A percentile compares a stretch with the other conserved stretches of the same genome.
phyloP scores from a whole-genome alignment of 306 rosid genomes.

The Rosa multiflora region DNA sequence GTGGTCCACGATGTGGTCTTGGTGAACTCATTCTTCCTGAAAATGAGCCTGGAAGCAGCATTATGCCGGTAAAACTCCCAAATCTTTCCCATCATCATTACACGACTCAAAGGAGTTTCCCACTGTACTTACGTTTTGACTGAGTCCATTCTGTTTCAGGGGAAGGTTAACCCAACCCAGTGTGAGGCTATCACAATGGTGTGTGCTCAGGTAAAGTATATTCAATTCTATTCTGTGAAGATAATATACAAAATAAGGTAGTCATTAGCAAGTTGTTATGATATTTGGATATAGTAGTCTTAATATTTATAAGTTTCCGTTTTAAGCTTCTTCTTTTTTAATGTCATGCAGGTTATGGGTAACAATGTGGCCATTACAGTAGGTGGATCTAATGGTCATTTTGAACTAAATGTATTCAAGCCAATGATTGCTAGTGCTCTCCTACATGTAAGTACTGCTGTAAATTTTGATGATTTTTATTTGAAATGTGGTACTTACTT shows the following conservation, averaged over 20 bases:
- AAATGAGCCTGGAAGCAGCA: constrained; percentile 99
- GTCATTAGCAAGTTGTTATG: constrained; percentile 11
- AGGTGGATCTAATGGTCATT: constrained; percentile 98
- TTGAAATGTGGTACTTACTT: neutral
- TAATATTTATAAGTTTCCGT: neutral
- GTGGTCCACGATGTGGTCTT: constrained; percentile 99
- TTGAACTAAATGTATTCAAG: constrained; percentile 95
- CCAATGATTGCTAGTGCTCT: constrained; percentile 89
- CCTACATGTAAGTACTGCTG: constrained; percentile 62
- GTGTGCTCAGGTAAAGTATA: constrained; percentile 86
- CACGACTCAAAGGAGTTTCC: constrained; percentile 6
- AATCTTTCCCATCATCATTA: constrained; percentile 20
- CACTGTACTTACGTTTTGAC: constrained; percentile 20
- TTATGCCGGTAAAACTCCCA: constrained; percentile 81
- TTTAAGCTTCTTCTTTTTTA: neutral
- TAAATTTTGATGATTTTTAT: neutral
- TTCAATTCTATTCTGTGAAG: neutral
- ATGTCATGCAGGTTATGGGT: constrained; percentile 77
- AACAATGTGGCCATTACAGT: constrained; percentile 92
- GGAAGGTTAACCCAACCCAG: constrained; percentile 99
- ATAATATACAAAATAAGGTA: constrained; percentile 12
- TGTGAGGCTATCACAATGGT: constrained; percentile 99
- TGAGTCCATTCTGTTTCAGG: constrained; percentile 57
- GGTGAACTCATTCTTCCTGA: constrained; percentile 99
- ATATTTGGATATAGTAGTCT: neutral